Evolutionary conservation across 2,329 filamentous ascomycete species (phyloP).

Genomic region (Apiospora arundinis): DNA sequence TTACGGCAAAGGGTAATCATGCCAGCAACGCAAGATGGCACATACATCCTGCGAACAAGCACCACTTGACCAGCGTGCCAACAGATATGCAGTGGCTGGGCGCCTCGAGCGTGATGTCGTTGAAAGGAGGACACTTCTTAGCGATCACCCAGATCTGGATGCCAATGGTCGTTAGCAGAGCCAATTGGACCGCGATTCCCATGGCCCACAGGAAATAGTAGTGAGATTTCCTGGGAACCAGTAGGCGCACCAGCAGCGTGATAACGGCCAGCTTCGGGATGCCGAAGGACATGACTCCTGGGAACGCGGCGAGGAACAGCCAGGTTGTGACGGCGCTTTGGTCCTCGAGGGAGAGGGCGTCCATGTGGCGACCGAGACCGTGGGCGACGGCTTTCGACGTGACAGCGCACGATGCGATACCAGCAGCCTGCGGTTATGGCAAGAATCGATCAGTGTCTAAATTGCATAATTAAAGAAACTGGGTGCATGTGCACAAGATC

Average conservation of each 20-base stretch:
- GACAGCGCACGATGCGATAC: not conserved
- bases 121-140: not conserved
- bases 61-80: not conserved
- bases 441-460: too few relatives aligned
- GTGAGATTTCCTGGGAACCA: not conserved
- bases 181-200: not conserved
- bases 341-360: not conserved
- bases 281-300: constrained; percentile 9
- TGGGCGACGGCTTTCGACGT: not conserved
- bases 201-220: not conserved
- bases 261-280: constrained; percentile 8
- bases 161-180: not conserved
- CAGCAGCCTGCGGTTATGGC: not conserved
- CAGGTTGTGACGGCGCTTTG: not conserved
- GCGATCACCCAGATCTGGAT: constrained; percentile 1
- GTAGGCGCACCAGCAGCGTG: not conserved
- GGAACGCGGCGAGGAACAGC: not conserved
- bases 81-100: not conserved
- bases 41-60: not conserved
- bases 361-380: not conserved
- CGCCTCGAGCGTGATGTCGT: not conserved
- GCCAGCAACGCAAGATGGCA: not conserved
- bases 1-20: not conserved
- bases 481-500: too few relatives aligned
- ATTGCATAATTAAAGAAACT: too few relatives aligned